Evolutionary conservation across 768 basidiomycete genomes (phyloP).

Genomic region (Lactifluus echinatus): DNA sequence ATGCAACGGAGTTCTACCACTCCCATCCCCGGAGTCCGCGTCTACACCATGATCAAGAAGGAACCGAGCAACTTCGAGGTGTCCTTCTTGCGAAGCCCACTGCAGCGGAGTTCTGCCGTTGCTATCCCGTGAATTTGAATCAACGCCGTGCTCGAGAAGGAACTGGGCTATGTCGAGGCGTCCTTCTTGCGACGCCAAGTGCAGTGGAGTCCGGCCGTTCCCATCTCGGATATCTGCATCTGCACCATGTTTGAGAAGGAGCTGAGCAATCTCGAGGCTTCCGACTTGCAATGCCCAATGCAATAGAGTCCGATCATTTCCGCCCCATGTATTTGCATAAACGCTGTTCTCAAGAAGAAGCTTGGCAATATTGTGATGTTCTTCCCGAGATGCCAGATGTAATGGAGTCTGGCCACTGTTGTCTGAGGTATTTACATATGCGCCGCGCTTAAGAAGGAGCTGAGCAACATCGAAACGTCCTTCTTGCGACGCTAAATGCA

Average conservation of each 20-base stretch:
- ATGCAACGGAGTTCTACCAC: not conserved
- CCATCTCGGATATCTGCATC: not conserved
- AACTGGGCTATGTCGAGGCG: not conserved
- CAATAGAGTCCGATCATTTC: not conserved
- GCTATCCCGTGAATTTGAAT: not conserved
- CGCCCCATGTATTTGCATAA: not conserved
- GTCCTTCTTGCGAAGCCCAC: not conserved
- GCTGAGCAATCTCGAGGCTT: not conserved
- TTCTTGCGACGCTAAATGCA: too few species aligned
- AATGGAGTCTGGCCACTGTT: too few species aligned
- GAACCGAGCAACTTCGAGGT: not conserved
- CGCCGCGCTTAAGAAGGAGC: too few species aligned
- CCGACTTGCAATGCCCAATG: not conserved
- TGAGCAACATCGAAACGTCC: too few species aligned
- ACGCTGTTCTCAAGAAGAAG: not conserved
- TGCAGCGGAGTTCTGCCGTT: not conserved
- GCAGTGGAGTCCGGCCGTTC: not conserved
- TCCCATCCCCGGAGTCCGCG: not conserved
- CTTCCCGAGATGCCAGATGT: too few species aligned
- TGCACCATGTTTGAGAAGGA: not conserved
- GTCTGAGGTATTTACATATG: too few species aligned
- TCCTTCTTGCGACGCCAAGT: not conserved
- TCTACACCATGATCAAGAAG: not conserved
- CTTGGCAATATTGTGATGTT: not conserved
- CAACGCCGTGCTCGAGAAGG: not conserved